phyloP scores from a whole-genome alignment of 1,139 yeast genomes.

The Taphrina betulina region DNA sequence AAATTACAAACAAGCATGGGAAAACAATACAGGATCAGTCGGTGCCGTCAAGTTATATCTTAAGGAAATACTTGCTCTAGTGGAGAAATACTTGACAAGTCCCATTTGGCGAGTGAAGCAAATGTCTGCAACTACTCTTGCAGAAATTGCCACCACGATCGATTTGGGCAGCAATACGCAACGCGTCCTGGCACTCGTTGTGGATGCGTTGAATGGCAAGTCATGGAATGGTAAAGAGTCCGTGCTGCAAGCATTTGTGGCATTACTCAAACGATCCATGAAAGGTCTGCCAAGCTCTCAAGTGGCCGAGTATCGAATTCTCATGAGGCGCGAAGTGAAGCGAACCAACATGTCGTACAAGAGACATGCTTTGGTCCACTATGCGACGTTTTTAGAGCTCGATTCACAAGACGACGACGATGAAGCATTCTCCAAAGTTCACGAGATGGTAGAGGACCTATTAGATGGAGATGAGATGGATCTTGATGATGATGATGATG shows the following conservation, averaged over 20 bases:
- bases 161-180: slow-evolving; percentile 21
- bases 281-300: slow-evolving; percentile 42
- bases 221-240: slow-evolving; percentile 87
- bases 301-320: slow-evolving; percentile 47
- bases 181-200: slow-evolving; percentile 55
- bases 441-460: slow-evolving; percentile 13
- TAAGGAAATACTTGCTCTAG: slow-evolving; percentile 61
- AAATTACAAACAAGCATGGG: slow-evolving; percentile 69
- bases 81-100: slow-evolving; percentile 53
- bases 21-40: slow-evolving; percentile 68
- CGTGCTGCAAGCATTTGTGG: slow-evolving; percentile 67
- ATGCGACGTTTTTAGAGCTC: slow-evolving; percentile 32
- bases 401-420: slow-evolving; percentile 7
- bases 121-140: slow-evolving; percentile 69
- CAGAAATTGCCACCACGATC: slow-evolving; percentile 46
- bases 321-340: slow-evolving; percentile 61
- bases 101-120: slow-evolving; percentile 66
- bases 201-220: slow-evolving; percentile 70
- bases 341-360: slow-evolving; percentile 69
- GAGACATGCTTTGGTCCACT: slow-evolving; percentile 37
- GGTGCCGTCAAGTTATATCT: slow-evolving; percentile 71
- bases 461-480: slow-evolving; percentile 19
- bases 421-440: slow-evolving; percentile 9
- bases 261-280: slow-evolving; percentile 54
- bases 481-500: neutral